Conservation (phyloP, 2,329 filamentous ascomycete genomes). For the Westerdykella ornata region DNA sequence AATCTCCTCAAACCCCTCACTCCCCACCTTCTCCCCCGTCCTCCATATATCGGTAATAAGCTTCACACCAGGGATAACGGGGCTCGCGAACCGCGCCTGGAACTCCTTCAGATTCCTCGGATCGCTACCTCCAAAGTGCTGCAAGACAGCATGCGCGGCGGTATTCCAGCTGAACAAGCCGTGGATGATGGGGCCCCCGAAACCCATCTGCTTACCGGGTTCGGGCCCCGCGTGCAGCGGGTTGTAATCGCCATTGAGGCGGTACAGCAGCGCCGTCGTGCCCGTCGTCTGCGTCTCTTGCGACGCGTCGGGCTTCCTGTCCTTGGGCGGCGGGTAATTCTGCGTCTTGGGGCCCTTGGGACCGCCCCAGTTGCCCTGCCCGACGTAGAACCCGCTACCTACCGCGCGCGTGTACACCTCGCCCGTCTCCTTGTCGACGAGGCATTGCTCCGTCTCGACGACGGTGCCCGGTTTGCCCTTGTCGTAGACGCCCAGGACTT, state of each 20-base stretch:
- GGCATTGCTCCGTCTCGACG: slow-evolving; percentile 68
- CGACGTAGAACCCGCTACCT: slow-evolving; percentile 71
- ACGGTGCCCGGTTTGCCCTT: slow-evolving; percentile 81
- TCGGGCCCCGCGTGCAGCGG: slow-evolving; percentile 83
- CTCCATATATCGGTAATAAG: slow-evolving; percentile 76
- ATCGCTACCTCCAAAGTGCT: slow-evolving; percentile 66
- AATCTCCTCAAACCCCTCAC: slow-evolving; percentile 67
- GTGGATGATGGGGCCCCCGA: slow-evolving; percentile 82
- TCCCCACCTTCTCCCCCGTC: slow-evolving; percentile 59
- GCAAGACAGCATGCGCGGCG: slow-evolving; percentile 64
- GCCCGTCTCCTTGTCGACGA: slow-evolving; percentile 62
- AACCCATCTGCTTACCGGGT: slow-evolving; percentile 82
- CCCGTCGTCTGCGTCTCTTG: slow-evolving; percentile 63
- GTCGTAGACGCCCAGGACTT: slow-evolving; percentile 80
- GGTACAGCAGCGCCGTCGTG: slow-evolving; percentile 56
- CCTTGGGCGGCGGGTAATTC: slow-evolving; percentile 70
- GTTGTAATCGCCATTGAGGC: slow-evolving; percentile 91
- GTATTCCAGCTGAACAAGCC: slow-evolving; percentile 85
- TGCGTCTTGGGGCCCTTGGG: slow-evolving; percentile 76
- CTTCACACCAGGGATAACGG: slow-evolving; percentile 77
- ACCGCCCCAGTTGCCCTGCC: slow-evolving; percentile 77
- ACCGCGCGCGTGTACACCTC: slow-evolving; percentile 66
- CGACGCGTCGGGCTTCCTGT: slow-evolving; percentile 62
- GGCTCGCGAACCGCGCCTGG: slow-evolving; percentile 79
- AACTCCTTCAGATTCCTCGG: slow-evolving; percentile 80